Percentiles rank a stretch among this genome's conserved stretches.
These are phyloP conservation scores for Globisporangium spiculum DNA, from an alignment of 352 stramenopile genomes.

Conservation along the genomic window DNA sequence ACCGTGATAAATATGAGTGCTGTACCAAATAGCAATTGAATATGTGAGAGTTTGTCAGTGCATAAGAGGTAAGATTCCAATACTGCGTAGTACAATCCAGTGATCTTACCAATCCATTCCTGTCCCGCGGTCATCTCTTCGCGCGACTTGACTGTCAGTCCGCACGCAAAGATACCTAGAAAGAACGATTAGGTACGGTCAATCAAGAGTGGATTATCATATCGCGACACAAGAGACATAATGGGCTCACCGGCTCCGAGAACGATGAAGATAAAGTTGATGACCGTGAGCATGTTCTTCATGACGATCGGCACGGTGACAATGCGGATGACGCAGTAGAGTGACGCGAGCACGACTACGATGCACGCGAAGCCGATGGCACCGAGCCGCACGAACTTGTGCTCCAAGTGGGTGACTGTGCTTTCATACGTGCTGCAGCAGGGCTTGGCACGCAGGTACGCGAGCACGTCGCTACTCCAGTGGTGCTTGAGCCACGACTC, in stretches of 20 bases:
- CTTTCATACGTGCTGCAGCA: constrained; percentile 64
- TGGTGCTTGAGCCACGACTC: constrained; percentile 77
- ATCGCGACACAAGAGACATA: too few relatives aligned
- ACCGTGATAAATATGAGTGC: constrained; percentile 70
- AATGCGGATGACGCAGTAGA: constrained; percentile 83
- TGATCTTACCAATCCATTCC: constrained; percentile 63
- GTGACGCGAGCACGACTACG: constrained; percentile 43
- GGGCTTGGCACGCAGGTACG: constrained; percentile 33
- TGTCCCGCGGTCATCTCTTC: constrained; percentile 66
- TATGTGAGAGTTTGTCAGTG: not conserved
- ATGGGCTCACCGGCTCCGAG: constrained; percentile 32
- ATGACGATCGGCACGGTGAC: constrained; percentile 86
- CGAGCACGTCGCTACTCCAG: constrained; percentile 48
- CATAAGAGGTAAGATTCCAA: too few relatives aligned
- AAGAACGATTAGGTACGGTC: not conserved
- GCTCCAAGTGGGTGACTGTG: constrained; percentile 46
- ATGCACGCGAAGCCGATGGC: constrained; percentile 44
- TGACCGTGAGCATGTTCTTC: constrained; percentile 76
- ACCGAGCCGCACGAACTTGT: constrained; percentile 46
- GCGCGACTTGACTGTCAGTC: constrained; percentile 51
- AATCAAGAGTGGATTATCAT: not conserved
- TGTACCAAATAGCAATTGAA: constrained; percentile 15
- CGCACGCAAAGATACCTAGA: constrained; percentile 54
- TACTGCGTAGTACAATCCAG: too few relatives aligned
- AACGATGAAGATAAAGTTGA: constrained; percentile 68